These are phyloP conservation scores for Tulasnella sp. DNA, from an alignment of 768 basidiomycete species.

Conservation along the genomic window DNA sequence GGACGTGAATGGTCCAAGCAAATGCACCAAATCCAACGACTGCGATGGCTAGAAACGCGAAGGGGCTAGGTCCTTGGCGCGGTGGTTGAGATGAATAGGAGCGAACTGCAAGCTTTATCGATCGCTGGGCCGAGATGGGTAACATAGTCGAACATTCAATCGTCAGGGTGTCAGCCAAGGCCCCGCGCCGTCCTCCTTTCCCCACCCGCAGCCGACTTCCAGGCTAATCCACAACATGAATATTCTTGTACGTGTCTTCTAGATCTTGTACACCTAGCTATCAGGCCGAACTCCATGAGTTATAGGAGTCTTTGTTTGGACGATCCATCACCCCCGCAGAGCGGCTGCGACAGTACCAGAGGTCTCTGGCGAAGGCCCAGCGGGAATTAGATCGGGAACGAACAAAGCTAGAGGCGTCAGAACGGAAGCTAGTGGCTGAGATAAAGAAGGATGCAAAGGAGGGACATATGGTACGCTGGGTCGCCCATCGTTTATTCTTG, in stretches of 20 bases:
- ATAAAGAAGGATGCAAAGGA: conserved; percentile 95
- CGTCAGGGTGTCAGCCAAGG: not conserved
- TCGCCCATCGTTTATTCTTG: conserved; percentile 3
- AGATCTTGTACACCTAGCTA: not conserved
- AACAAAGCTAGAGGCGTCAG: conserved; percentile 83
- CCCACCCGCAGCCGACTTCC: not conserved
- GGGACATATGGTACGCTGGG: conserved; percentile 74
- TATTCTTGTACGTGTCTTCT: conserved; percentile 26
- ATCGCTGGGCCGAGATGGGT: not conserved
- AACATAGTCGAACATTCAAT: not conserved
- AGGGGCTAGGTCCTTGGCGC: conserved; percentile 15
- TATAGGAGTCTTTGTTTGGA: conserved; percentile 91
- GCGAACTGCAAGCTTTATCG: not conserved
- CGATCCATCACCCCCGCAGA: conserved; percentile 92
- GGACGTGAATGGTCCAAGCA: conserved; percentile 9
- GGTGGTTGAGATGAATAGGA: conserved; percentile 11
- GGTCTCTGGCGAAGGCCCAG: conserved; percentile 91
- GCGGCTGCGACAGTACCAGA: conserved; percentile 91
- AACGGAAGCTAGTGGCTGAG: conserved; percentile 92
- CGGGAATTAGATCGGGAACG: conserved; percentile 96
- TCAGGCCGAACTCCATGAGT: conserved; percentile 3
- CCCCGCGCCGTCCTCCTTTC: not conserved
- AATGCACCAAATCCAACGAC: conserved; percentile 17
- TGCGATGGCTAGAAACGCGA: conserved; percentile 12
- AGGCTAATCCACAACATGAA: conserved; percentile 25